Conservation (phyloP, 176 grass and related monocot species). For the Lolium multiflorum region DNA sequence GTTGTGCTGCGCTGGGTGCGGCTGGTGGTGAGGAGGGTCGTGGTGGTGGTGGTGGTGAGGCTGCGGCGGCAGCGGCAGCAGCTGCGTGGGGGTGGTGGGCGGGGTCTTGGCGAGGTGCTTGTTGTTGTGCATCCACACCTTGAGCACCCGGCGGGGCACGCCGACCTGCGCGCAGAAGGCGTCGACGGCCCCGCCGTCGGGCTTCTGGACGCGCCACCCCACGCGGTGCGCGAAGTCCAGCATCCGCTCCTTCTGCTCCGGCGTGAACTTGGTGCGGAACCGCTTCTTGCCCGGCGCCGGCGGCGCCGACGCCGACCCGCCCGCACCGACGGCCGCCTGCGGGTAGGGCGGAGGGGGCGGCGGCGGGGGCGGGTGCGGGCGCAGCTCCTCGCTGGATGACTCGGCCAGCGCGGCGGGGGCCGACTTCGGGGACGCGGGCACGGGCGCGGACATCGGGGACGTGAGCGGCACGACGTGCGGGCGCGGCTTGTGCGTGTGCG, state of each 20-base stretch:
- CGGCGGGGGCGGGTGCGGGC: not conserved
- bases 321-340: constrained; percentile 28
- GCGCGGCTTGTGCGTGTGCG: constrained; percentile 52
- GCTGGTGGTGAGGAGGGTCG: not conserved
- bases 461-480: not conserved
- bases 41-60: constrained; percentile 7
- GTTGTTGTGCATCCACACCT: constrained; percentile 99
- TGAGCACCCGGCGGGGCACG: constrained; percentile 81
- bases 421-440: constrained; percentile 40
- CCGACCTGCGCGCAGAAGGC: constrained; percentile 76
- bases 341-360: not conserved
- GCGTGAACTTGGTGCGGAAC: constrained; percentile 86
- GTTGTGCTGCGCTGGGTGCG: constrained; percentile 8
- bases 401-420: constrained; percentile 51
- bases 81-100: not conserved
- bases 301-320: constrained; percentile 47
- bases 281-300: constrained; percentile 70
- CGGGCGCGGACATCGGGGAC: constrained; percentile 49
- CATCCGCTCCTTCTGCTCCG: constrained; percentile 89
- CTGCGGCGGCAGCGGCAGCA: not conserved
- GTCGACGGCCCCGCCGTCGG: constrained; percentile 61
- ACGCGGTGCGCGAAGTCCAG: constrained; percentile 78
- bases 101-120: constrained; percentile 71
- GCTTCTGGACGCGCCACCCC: constrained; percentile 88
- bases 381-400: constrained; percentile 66